Evolutionary conservation across 2,329 filamentous ascomycete genomes (phyloP).

Genomic region (Huntiella omanensis): DNA sequence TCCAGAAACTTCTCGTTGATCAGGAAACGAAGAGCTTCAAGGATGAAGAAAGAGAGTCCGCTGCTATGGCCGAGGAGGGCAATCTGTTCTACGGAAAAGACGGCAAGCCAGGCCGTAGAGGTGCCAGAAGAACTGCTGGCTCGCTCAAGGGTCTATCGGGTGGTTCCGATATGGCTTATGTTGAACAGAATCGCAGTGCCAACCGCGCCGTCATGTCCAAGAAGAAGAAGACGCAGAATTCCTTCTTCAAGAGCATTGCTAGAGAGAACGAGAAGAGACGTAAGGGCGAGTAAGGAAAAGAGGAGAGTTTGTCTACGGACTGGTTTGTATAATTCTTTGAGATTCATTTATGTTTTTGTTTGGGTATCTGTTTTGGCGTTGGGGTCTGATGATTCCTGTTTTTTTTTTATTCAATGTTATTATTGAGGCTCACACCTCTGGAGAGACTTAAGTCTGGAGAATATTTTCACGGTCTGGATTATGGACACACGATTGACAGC

Average conservation of each 20-base stretch:
- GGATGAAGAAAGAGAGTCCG: conserved; percentile 10
- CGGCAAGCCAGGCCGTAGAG: conserved; percentile 13
- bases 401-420: too few species aligned
- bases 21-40: conserved; percentile 33
- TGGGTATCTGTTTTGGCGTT: background rate
- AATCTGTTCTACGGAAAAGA: conserved; percentile 14
- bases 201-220: conserved; percentile 27
- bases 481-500: too few species aligned
- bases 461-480: too few species aligned
- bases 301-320: background rate
- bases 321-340: too few species aligned
- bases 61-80: conserved; percentile 8
- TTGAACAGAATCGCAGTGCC: conserved; percentile 58
- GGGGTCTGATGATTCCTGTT: background rate
- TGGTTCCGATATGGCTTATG: conserved; percentile 93
- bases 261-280: conserved; percentile 19
- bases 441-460: too few species aligned
- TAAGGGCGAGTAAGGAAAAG: conserved; percentile 6
- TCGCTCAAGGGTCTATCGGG: conserved; percentile 73
- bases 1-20: conserved; percentile 77
- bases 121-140: conserved; percentile 54
- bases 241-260: conserved; percentile 24
- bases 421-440: too few species aligned
- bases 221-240: conserved; percentile 22
- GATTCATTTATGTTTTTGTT: background rate